Evolutionary conservation across 179 eudicot genomes (phyloP).

Genomic region (Beta macrorhiza): DNA sequence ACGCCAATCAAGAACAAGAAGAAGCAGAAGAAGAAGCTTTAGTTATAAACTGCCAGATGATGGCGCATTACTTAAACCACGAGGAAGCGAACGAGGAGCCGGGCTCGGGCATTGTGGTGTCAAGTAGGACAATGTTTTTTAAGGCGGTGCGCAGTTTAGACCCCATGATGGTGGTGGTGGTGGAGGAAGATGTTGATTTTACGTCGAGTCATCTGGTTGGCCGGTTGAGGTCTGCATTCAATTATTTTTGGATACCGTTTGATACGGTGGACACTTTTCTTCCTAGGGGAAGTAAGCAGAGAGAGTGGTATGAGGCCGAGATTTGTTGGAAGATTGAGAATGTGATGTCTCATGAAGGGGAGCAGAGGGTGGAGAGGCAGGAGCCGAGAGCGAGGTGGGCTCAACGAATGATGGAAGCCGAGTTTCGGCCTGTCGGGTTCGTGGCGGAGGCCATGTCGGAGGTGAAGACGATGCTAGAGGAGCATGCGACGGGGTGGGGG

Average conservation of each 20-base stretch:
- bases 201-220: slow-evolving; percentile 52
- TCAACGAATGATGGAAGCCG: slow-evolving; percentile 60
- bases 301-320: slow-evolving; percentile 91
- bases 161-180: slow-evolving; percentile 58
- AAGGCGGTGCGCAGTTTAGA: slow-evolving; percentile 50
- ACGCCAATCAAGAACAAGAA: not conserved
- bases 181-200: slow-evolving; percentile 84
- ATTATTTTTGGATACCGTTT: slow-evolving; percentile 84
- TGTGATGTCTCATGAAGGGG: slow-evolving; percentile 70
- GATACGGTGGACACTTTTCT: slow-evolving; percentile 86
- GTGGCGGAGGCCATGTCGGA: slow-evolving; percentile 59
- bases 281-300: slow-evolving; percentile 60
- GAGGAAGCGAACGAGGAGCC: slow-evolving; percentile 10
- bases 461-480: slow-evolving; percentile 78
- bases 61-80: slow-evolving; percentile 67
- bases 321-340: slow-evolving; percentile 86
- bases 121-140: slow-evolving; percentile 46
- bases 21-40: slow-evolving; percentile 42
- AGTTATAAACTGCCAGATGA: slow-evolving; percentile 82
- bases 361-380: slow-evolving; percentile 63
- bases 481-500: slow-evolving; percentile 98
- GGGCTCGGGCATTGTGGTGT: not conserved
- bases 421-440: slow-evolving; percentile 47
- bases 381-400: slow-evolving; percentile 65
- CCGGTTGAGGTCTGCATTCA: slow-evolving; percentile 70